Conservation (phyloP, 1,139 yeast species). For the Kodamaea sp. region DNA sequence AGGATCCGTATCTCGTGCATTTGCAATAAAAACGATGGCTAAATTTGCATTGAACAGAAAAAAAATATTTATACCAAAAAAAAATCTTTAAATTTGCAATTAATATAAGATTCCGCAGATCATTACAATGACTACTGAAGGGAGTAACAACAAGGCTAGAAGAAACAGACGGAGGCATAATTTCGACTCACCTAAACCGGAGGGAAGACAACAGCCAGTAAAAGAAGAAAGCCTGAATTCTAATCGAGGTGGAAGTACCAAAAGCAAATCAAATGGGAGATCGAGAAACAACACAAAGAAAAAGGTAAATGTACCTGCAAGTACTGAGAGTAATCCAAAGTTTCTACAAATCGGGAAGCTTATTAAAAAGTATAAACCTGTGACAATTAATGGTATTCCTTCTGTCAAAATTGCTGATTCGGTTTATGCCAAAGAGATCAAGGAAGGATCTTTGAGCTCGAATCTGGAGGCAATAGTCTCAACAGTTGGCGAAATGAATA, state of each 20-base stretch:
- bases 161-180: no score
- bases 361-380: conserved; percentile 25
- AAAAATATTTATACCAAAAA: background rate
- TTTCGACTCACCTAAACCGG: no score
- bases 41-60: background rate
- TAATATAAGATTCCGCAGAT: background rate
- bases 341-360: conserved; percentile 23
- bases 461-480: conserved; percentile 5
- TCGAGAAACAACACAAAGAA: background rate
- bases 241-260: no score
- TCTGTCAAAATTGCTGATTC: conserved; percentile 11
- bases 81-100: background rate
- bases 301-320: background rate
- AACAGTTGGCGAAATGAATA: conserved; percentile 3
- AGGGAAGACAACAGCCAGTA: no score
- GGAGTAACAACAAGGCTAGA: background rate
- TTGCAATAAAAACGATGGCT: background rate
- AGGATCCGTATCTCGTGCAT: conserved; percentile 9
- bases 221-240: no score
- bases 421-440: conserved; percentile 2
- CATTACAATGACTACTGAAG: background rate
- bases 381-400: conserved; percentile 34
- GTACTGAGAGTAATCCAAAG: conserved; percentile 7
- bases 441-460: conserved; percentile 2
- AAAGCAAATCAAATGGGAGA: background rate